Evolutionary conservation across 129 eudicot species (phyloP), one percentile per base, ranked within the genome.

Genomic region (Tagetes erecta): DNA sequence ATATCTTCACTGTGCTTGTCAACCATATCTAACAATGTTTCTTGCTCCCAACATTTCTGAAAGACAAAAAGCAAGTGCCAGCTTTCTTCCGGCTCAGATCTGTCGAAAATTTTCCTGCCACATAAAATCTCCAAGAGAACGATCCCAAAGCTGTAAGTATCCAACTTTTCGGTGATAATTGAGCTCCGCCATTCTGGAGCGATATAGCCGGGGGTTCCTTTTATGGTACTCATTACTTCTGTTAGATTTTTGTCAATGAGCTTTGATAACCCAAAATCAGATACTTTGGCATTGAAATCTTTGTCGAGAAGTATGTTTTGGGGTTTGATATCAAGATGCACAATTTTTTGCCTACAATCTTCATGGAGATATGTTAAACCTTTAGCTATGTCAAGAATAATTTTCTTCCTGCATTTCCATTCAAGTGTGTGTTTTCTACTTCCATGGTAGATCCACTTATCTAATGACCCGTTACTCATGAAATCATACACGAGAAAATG

Each of bases 351-450:
- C 40, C 79, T 50, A 67, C 85, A 84, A 2, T 78, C 89, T 71
- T 81, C 88, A 30, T 84, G 85, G 65, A 84, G 85, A 40, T 81
- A 85, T 38, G 86, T 64, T 63, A 85, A 75, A 49, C 89, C 89
- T 53, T 85, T 85, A 14, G 83, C 81, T 39, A 84, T 65, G 31
- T 84, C 85, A 14, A 68, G 64, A 37, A 81, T 39, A 1, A 81
- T 78, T 51, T 74, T 84, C 59, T 77, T 74, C 52, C 79, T 73
- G 39, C 62, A 11, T 37, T 64, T 37, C 83, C 88, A 81, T 5
- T 55, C 74, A 3, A 84, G 81, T 38, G 11, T 14, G 2, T 55
- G 78, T 12, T 39, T 14, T 7, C 51, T 62, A 30, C n/a, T 8
- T 51, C 59, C 50, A 49, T 81, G 46, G 74, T 70, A 78, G 78